Evolutionary conservation across 2,329 filamentous ascomycete genomes (phyloP).

Genomic region (Septoria linicola): DNA sequence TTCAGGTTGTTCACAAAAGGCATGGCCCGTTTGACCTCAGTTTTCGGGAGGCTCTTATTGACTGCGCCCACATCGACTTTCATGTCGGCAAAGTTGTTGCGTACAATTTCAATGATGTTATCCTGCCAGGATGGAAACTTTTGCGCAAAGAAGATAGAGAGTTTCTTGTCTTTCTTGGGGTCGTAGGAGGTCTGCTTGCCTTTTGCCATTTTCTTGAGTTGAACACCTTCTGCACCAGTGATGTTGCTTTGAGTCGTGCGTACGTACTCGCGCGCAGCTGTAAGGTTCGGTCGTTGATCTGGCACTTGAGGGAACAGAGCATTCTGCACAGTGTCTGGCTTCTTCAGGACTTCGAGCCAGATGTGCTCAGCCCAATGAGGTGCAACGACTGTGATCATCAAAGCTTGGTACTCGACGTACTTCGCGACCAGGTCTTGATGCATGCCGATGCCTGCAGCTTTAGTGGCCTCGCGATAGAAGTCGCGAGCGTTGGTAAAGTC

Average conservation of each 20-base stretch:
- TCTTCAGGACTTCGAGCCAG: conserved; percentile 86
- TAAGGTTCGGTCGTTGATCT: conserved; percentile 63
- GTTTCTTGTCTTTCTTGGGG: conserved; percentile 85
- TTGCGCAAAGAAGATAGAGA: conserved; percentile 79
- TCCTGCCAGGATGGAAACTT: conserved; percentile 89
- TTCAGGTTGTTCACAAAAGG: conserved; percentile 89
- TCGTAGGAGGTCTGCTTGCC: conserved; percentile 85
- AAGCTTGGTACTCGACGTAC: conserved; percentile 83
- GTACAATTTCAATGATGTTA: conserved; percentile 79
- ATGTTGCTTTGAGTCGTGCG: conserved; percentile 72
- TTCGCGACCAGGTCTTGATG: conserved; percentile 74
- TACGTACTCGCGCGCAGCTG: conserved; percentile 80
- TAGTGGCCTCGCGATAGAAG: conserved; percentile 82
- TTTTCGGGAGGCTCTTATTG: conserved; percentile 74
- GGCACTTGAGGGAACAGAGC: conserved; percentile 72
- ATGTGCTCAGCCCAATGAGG: conserved; percentile 95
- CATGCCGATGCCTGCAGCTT: conserved; percentile 77
- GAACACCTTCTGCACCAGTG: conserved; percentile 77
- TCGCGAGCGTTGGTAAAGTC: conserved; percentile 87
- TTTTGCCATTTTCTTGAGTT: conserved; percentile 87
- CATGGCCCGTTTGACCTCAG: conserved; percentile 97
- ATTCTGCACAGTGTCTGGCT: conserved; percentile 71
- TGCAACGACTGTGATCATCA: conserved; percentile 78
- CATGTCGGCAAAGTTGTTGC: conserved; percentile 64
- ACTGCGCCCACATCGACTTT: conserved; percentile 78